Base-by-base conservation (phyloP, 805 yeast genomes). In the Candida krabiensis region DNA sequence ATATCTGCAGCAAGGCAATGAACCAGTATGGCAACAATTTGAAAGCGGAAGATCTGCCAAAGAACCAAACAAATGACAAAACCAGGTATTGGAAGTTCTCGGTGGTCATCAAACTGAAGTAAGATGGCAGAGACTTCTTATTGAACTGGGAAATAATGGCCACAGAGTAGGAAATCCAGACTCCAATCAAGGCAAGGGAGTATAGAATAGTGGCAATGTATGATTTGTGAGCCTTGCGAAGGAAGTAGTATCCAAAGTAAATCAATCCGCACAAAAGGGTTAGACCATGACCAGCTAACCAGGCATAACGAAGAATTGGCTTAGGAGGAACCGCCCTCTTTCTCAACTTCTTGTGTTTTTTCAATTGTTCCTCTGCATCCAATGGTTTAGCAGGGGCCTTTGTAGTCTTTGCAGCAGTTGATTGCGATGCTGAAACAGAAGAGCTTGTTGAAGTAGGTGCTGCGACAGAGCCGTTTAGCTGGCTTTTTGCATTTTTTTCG, bases 21-120 rank as follows among this genome's bases (percentile, higher is more conserved):
- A 79, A 49, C 48, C 69, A 63, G 55, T 67, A 80, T 17, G 93
- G 91, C 12, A 79, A 43, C 30, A 85, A 49, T 55, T 83, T 84
- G 64, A 80, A 82, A 4, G 77, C 61, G 1, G 89, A 80, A 43
- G 73, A 70, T 62, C 85, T 77, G 27, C 83, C 76, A 38, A 82
- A 59, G 33, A 77, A 54, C 91, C 91, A 85, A 14, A 78, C 62
- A 3, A 57, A 19, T 0, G 80, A 75, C 38, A 84, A 60, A 3
- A 75, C 44, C 38, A 80, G 63, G 53, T 75, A 77, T 61, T 87
- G 96, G 68, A 84, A 84, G 57, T 86, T 85, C 49, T 79, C 87
- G 17, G 87, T 77, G 8, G 89, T 80, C 38, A 86, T 55, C 56
- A 89, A 65, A 4, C 80, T 77, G 39, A 74, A 73, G 55, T 79